phyloP scores from a whole-genome alignment of 768 basidiomycete species.

The Candolleomyces efflorescens region DNA sequence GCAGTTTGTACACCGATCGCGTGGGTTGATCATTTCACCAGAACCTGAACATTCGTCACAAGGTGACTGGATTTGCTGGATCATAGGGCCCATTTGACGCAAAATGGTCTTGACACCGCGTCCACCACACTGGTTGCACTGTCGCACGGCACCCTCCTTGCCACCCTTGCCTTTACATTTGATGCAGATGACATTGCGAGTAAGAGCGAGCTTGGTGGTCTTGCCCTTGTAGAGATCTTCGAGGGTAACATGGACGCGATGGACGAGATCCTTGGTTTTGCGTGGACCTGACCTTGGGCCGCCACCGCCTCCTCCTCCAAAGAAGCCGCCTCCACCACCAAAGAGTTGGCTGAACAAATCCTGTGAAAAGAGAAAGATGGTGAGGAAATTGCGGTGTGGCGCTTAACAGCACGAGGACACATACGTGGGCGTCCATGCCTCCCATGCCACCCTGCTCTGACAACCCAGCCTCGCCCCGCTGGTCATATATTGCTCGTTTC shows the following conservation, averaged over 20 bases:
- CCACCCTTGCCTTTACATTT: conserved; percentile 97
- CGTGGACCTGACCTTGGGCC: conserved; percentile 64
- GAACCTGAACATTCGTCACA: conserved; percentile 92
- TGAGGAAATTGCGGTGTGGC: background rate
- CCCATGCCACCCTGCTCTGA: conserved; percentile 82
- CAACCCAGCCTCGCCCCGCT: conserved; percentile 88
- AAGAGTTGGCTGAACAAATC: conserved; percentile 98
- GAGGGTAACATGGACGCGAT: conserved; percentile 93
- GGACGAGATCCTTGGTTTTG: conserved; percentile 97
- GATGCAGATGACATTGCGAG: conserved; percentile 88
- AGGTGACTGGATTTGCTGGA: conserved; percentile 95
- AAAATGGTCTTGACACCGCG: conserved; percentile 89
- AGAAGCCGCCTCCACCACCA: conserved; percentile 76
- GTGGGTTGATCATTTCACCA: conserved; percentile 93
- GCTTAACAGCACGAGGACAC: conserved; percentile 17
- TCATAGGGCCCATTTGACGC: conserved; percentile 99
- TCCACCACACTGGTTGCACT: conserved; percentile 76
- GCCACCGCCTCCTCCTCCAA: conserved; percentile 68
- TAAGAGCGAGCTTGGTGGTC: conserved; percentile 95
- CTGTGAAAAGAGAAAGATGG: conserved; percentile 28
- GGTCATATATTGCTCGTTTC: conserved; percentile 79
- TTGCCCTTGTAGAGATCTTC: conserved; percentile 99
- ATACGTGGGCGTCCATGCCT: conserved; percentile 93
- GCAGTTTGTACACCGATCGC: conserved; percentile 89
- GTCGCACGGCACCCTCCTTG: conserved; percentile 90